Evolutionary conservation across 108 stramenopile species (phyloP).

Genomic region (Nitzschia sp.): DNA sequence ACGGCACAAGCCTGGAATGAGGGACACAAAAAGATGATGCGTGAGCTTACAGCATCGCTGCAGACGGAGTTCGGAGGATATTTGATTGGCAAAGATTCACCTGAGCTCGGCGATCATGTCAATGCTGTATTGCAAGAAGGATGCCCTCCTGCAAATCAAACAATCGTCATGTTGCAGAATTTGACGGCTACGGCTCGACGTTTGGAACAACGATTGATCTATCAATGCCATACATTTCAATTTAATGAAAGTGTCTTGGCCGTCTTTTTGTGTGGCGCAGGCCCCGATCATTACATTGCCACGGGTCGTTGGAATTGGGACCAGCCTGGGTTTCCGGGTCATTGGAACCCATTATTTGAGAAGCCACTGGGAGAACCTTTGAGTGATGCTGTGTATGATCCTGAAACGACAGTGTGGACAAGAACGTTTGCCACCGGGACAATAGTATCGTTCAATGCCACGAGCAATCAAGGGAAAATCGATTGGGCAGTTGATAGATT

Average conservation of each 20-base stretch:
- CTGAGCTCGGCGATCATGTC: slow-evolving; percentile 14
- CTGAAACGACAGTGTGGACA: neutral
- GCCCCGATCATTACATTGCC: slow-evolving; percentile 5
- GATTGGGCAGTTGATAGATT: neutral
- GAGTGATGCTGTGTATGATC: slow-evolving; percentile 8
- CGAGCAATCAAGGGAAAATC: neutral
- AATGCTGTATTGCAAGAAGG: slow-evolving; percentile 14
- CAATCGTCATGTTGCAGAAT: slow-evolving; percentile 75
- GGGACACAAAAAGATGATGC: slow-evolving; percentile 3
- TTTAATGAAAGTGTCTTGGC: slow-evolving; percentile 4
- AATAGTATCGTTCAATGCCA: neutral
- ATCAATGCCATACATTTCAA: slow-evolving; percentile 9
- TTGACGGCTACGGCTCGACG: slow-evolving; percentile 3
- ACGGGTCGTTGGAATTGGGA: neutral
- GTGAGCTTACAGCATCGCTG: neutral
- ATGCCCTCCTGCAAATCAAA: slow-evolving; percentile 39
- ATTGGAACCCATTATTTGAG: slow-evolving; percentile 5
- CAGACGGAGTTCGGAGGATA: neutral
- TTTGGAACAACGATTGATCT: slow-evolving; percentile 5
- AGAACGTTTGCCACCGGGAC: slow-evolving; percentile 2
- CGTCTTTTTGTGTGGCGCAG: slow-evolving; percentile 6
- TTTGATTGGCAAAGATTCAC: slow-evolving; percentile 15
- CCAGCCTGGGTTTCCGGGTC: neutral
- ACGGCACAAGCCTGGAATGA: slow-evolving; percentile 3
- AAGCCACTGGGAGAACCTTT: slow-evolving; percentile 16